Percentiles rank a stretch among this genome's conserved stretches.
Evolutionary conservation across 2,329 filamentous ascomycete genomes (phyloP).

Genomic region (Lecanicillium sp.): DNA sequence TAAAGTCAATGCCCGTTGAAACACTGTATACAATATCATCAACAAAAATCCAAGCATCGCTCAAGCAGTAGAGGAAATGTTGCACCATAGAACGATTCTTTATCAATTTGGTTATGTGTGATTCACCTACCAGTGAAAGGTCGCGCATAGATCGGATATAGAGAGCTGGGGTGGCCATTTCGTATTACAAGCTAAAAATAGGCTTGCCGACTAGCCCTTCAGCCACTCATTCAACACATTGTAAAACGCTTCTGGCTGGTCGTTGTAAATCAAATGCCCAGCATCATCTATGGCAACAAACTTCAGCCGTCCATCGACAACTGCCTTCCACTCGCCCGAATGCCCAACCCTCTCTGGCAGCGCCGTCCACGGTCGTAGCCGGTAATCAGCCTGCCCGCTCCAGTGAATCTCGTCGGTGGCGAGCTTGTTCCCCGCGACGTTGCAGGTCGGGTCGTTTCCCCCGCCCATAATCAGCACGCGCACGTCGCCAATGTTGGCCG

Average conservation of each 20-base stretch:
- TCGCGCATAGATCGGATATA: no score
- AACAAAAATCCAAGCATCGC: no score
- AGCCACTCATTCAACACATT: constrained; percentile 15
- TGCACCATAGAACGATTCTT: no score
- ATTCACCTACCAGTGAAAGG: no score
- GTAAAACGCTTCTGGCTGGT: constrained; percentile 15
- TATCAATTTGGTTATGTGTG: no score
- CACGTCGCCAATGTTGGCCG: constrained; percentile 11
- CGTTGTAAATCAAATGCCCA: constrained; percentile 13
- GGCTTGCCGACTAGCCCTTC: no score
- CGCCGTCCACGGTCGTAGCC: constrained; percentile 17
- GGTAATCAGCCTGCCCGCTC: constrained; percentile 35
- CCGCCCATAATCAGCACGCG: constrained; percentile 16
- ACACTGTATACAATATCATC: no score
- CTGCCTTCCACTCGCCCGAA: constrained; percentile 12
- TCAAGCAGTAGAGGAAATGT: no score
- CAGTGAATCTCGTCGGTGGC: constrained; percentile 32
- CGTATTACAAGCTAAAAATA: no score
- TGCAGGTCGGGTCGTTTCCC: constrained; percentile 13
- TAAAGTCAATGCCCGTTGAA: no score
- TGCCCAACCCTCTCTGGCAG: constrained; percentile 7
- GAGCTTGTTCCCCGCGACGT: constrained; percentile 18
- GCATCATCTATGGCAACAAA: constrained; percentile 15
- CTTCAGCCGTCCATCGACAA: constrained; percentile 10
- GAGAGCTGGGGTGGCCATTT: no score